A percentile compares a stretch with the other conserved stretches of the same genome.
Conservation (phyloP, 306 rosid species). For the Senna tora region DNA sequence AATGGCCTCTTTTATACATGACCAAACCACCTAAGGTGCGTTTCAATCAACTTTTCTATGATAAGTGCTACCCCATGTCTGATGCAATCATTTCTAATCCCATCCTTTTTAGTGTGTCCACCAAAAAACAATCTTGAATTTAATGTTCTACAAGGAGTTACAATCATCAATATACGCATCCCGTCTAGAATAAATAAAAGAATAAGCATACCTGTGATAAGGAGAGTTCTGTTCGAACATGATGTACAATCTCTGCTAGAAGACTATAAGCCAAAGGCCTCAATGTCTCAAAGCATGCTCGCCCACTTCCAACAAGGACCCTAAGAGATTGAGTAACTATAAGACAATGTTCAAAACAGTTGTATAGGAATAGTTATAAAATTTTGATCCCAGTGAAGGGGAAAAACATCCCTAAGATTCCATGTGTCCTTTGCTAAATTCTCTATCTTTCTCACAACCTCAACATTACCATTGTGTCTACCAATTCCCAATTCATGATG, state of each 20-base stretch:
- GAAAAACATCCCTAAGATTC: constrained; percentile 15
- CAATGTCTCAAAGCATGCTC: constrained; percentile 97
- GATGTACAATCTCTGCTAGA: constrained; percentile 98
- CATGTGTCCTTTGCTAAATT: constrained; percentile 4
- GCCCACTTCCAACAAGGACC: constrained; percentile 94
- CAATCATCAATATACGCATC: constrained; percentile 18
- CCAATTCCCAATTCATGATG: background rate
- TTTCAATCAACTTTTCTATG: too few species aligned
- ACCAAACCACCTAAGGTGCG: too few species aligned
- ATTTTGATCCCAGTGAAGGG: background rate
- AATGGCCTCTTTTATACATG: too few species aligned
- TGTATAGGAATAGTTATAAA: constrained; percentile 12
- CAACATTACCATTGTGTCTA: constrained; percentile 3
- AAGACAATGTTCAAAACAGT: constrained; percentile 35
- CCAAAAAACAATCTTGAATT: background rate
- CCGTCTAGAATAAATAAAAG: constrained; percentile 27
- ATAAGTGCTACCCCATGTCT: too few species aligned
- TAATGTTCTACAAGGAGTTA: constrained; percentile 8
- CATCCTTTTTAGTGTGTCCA: too few species aligned
- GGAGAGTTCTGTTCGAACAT: constrained; percentile 91
- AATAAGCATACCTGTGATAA: constrained; percentile 70
- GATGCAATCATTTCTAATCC: too few species aligned
- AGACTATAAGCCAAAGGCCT: constrained; percentile 98
- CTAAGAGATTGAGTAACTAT: constrained; percentile 48
- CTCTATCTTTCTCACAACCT: constrained; percentile 25